Evolutionary conservation across 140 eudicot species (phyloP), one percentile per base, ranked within the genome.

Genomic region (Flaveria floridana): DNA sequence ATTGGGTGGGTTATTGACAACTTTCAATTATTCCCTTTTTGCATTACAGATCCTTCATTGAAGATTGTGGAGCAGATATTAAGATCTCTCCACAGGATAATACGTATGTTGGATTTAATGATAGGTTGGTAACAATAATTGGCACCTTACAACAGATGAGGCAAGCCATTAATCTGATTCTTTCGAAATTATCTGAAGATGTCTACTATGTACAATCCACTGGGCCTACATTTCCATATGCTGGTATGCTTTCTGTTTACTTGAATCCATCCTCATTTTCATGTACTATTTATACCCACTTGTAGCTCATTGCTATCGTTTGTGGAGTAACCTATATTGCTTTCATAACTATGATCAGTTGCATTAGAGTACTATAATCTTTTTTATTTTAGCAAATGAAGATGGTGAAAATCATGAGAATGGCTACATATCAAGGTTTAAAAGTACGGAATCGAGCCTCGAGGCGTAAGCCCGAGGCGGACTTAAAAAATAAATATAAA

Each of bases 51-150:
- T 85, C 92, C 47, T 81, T 92, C 71, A 92, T 92, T 74, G 97
- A 92, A 82, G 96, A 89, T 34, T 92, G 96, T 74, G 79, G 71
- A 82, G 96, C 97, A 76, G 84, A 84, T 71, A 92, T 92, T 41
- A 92, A 92, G 82, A 88, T 92, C 80, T 89, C 98, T 26, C 95
- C 98, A 21, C 96, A 84, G 63, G 96, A 92, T 80, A 84, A 86
- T 81, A 83, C 47, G 59, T 89, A 65, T 67, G 81, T 84, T 79
- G 97, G 97, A 23, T 42, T 89, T 77, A 87, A 80, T 82, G 98
- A 92, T 76, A 86, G 98, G 82, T 78, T 92, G 79, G 98, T 92
- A 59, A 87, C 93, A 1, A 78, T 92, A 78, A 72, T 77, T 61
- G 98, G 98, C 76, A 77, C 95, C 51, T 67, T 88, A 68, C 95